phyloP scores from a whole-genome alignment of 805 yeast genomes.

The Brettanomyces naardenensis region DNA sequence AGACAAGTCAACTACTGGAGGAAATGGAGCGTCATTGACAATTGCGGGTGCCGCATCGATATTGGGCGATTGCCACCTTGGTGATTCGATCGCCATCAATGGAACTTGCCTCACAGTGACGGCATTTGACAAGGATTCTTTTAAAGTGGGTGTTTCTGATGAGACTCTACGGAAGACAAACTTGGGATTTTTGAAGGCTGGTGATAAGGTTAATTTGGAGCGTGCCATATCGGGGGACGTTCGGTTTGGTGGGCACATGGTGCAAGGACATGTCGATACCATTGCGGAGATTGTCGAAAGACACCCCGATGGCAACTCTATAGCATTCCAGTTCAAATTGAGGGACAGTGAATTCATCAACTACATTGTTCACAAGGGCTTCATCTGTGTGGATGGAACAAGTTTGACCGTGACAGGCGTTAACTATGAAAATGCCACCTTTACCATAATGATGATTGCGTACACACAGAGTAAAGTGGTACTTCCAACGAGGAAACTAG shows the following conservation, averaged over 20 bases:
- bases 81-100: conserved; percentile 87
- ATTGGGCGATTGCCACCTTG: conserved; percentile 76
- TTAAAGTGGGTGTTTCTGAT: conserved; percentile 89
- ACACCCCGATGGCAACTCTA: conserved; percentile 64
- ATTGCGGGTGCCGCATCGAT: conserved; percentile 56
- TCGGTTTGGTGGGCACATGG: conserved; percentile 94
- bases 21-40: conserved; percentile 66
- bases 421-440: conserved; percentile 46
- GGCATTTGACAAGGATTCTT: conserved; percentile 49
- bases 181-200: conserved; percentile 50
- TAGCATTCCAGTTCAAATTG: conserved; percentile 65
- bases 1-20: conserved; percentile 51
- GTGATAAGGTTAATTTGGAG: conserved; percentile 74
- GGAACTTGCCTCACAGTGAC: conserved; percentile 94
- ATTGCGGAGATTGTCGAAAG: conserved; percentile 55
- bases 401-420: conserved; percentile 83
- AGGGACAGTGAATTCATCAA: conserved; percentile 53
- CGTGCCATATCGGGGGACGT: conserved; percentile 78
- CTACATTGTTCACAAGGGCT: conserved; percentile 92
- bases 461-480: conserved; percentile 82
- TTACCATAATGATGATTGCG: conserved; percentile 84
- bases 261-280: conserved; percentile 96
- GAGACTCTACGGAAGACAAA: conserved; percentile 84
- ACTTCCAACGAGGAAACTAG: conserved; percentile 55
- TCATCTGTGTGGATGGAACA: conserved; percentile 87